Evolutionary conservation across 2,329 filamentous ascomycete species (phyloP).

Genomic region (Pleomassaria siparia): DNA sequence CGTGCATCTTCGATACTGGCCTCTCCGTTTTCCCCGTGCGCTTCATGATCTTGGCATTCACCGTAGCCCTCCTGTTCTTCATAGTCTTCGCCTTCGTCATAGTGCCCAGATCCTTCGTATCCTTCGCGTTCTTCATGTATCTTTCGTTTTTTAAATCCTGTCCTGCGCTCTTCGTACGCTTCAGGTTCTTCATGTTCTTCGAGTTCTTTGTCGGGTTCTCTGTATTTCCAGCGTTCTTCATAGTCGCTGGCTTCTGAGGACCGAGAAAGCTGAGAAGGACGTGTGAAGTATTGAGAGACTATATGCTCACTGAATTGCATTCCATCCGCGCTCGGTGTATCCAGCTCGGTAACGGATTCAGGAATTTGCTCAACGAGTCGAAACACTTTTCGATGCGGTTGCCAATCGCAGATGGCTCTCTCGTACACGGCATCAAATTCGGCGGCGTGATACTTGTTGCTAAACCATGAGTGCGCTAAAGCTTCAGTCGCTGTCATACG

Average conservation of each 20-base stretch:
- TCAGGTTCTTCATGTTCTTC: conserved; percentile 7
- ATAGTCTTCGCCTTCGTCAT: no score
- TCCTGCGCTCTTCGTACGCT: no score
- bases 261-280: conserved; percentile 5
- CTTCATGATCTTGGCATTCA: no score
- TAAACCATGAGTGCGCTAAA: conserved; percentile 59
- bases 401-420: conserved; percentile 53
- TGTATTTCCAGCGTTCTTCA: no score
- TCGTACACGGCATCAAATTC: conserved; percentile 55
- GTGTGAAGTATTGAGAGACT: conserved; percentile 13
- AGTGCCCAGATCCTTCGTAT: no score
- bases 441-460: conserved; percentile 49
- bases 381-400: conserved; percentile 39
- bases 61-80: no score
- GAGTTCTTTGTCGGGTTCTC: no score
- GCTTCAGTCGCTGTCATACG: conserved; percentile 58
- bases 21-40: no score
- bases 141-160: no score
- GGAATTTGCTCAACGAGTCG: conserved; percentile 31
- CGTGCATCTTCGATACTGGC: no score
- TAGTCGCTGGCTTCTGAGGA: no score
- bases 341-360: background rate
- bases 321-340: background rate
- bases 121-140: no score
- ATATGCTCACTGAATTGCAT: conserved; percentile 6